Evolutionary conservation across 345 rosid genomes (phyloP).

Genomic region (Murraya koenigii): DNA sequence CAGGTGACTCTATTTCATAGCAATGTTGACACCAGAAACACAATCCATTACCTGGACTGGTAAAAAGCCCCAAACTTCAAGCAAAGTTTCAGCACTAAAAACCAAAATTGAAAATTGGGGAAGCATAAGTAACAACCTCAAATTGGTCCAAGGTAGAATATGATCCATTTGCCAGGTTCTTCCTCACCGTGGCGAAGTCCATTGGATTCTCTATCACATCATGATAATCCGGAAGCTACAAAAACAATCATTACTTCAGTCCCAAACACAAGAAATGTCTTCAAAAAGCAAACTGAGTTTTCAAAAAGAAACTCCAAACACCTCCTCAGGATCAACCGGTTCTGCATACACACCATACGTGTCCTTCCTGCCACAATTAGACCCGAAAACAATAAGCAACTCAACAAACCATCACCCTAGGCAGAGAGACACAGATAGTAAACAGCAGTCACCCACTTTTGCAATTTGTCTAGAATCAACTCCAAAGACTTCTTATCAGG

Average conservation of each 20-base stretch:
- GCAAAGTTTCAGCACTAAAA: conserved; percentile 1
- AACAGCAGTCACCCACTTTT: conserved; percentile 53
- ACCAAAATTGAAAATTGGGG: conserved; percentile 10
- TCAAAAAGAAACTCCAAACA: conserved; percentile 20
- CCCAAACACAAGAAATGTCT: conserved; percentile 6
- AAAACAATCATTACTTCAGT: conserved; percentile 12
- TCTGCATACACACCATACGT: conserved; percentile 91
- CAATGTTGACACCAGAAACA: not conserved
- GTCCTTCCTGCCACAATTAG: conserved; percentile 76
- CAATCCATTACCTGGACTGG: not conserved
- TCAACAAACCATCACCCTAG: not conserved
- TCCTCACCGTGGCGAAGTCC: conserved; percentile 83
- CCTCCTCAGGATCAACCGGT: conserved; percentile 97
- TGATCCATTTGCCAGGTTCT: conserved; percentile 69
- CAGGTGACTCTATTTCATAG: not conserved
- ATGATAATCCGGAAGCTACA: conserved; percentile 84
- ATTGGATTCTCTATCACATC: conserved; percentile 78
- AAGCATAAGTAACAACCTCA: conserved; percentile 49
- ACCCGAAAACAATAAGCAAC: conserved; percentile 24
- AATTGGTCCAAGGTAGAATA: conserved; percentile 63
- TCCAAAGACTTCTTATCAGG: conserved; percentile 80
- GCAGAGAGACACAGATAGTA: not conserved
- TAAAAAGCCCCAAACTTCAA: not conserved
- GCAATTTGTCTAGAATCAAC: conserved; percentile 89
- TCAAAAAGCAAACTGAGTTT: not conserved